These are phyloP conservation scores for Wickerhamomyces sp. DNA, from an alignment of 1,139 yeast species.

Conservation along the genomic window DNA sequence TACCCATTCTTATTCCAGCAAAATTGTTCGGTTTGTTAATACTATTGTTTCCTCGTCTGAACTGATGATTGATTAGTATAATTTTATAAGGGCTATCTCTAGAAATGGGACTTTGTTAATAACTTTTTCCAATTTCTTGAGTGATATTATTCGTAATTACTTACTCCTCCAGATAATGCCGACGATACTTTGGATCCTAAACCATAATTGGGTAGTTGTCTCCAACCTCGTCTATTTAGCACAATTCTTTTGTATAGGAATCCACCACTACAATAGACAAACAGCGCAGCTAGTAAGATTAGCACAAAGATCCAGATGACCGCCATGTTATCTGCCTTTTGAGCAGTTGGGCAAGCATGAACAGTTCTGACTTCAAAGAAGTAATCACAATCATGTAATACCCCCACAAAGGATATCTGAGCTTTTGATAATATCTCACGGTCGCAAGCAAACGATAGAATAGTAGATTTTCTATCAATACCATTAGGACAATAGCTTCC, in stretches of 20 bases:
- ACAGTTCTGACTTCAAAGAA: slow-evolving; percentile 83
- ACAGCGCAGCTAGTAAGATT: slow-evolving; percentile 48
- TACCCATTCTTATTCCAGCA: slow-evolving; percentile 17
- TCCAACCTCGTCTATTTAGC: slow-evolving; percentile 30
- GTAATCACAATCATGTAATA: slow-evolving; percentile 71
- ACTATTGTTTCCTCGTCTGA: slow-evolving; percentile 7
- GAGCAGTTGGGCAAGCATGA: slow-evolving; percentile 76
- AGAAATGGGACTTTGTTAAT: slow-evolving; percentile 3
- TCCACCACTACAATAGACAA: slow-evolving; percentile 55
- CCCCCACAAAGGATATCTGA: slow-evolving; percentile 65
- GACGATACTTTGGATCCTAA: slow-evolving; percentile 24
- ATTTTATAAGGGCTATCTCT: not conserved
- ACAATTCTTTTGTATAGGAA: slow-evolving; percentile 38
- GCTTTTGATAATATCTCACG: slow-evolving; percentile 67
- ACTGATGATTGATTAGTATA: slow-evolving; percentile 6
- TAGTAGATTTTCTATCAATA: slow-evolving; percentile 55
- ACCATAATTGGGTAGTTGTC: slow-evolving; percentile 25
- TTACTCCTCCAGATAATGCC: slow-evolving; percentile 26
- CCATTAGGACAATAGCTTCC: slow-evolving; percentile 66
- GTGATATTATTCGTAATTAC: slow-evolving; percentile 7
- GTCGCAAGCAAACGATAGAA: slow-evolving; percentile 77
- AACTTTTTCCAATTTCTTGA: not conserved
- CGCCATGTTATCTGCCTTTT: slow-evolving; percentile 45
- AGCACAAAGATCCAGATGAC: slow-evolving; percentile 57
- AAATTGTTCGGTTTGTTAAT: slow-evolving; percentile 6